phyloP scores from a whole-genome alignment of 352 stramenopile species.

The Peronospora destructor region DNA sequence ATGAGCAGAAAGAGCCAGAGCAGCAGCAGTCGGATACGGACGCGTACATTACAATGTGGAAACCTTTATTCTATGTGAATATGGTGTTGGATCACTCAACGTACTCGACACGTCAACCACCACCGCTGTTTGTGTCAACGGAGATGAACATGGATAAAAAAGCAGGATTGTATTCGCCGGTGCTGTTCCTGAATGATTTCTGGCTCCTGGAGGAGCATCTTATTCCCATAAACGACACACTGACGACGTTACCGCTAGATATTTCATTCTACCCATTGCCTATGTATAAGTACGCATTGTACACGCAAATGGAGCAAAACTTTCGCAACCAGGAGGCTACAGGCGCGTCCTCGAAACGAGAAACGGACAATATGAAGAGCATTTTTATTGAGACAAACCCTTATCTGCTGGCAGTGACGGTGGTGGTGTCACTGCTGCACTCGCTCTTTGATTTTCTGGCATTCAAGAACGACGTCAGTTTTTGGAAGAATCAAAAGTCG shows the following conservation, averaged over 20 bases:
- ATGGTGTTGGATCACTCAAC: constrained; percentile 63
- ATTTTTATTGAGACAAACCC: constrained; percentile 98
- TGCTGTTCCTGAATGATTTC: constrained; percentile 92
- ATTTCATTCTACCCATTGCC: constrained; percentile 82
- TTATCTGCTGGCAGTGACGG: constrained; percentile 91
- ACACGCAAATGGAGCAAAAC: constrained; percentile 90
- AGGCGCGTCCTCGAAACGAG: constrained; percentile 83
- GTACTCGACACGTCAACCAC: constrained; percentile 46
- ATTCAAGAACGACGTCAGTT: constrained; percentile 98
- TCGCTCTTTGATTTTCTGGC: constrained; percentile 98
- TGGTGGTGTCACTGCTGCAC: constrained; percentile 93
- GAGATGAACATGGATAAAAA: constrained; percentile 56
- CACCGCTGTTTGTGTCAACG: constrained; percentile 59
- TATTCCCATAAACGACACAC: constrained; percentile 84
- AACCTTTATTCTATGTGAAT: constrained; percentile 62
- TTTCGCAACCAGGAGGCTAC: constrained; percentile 90
- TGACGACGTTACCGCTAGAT: constrained; percentile 72
- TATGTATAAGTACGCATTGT: constrained; percentile 89
- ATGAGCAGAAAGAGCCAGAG: neutral
- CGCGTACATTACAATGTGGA: constrained; percentile 78
- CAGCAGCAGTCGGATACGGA: constrained; percentile 21
- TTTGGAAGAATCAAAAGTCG: constrained; percentile 97
- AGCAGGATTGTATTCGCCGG: constrained; percentile 72
- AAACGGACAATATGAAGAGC: constrained; percentile 90
- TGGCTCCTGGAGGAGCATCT: constrained; percentile 88